These are phyloP conservation scores for Microdochium nivale DNA, from an alignment of 2,329 filamentous ascomycete species.

Conservation along the genomic window DNA sequence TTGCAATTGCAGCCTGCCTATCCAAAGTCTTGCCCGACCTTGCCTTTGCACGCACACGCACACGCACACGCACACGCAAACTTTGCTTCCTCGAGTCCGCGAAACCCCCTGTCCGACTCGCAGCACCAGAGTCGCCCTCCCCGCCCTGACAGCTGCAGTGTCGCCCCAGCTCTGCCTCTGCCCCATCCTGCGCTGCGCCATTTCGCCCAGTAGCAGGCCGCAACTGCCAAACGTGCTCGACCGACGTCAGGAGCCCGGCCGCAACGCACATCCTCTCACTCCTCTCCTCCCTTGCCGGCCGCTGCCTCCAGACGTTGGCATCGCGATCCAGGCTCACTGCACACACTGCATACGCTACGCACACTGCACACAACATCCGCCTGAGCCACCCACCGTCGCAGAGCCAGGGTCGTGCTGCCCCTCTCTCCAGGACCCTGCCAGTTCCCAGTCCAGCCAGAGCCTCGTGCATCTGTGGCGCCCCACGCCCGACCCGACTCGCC, in stretches of 20 bases:
- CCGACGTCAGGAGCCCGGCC: background rate
- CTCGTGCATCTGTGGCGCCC: background rate
- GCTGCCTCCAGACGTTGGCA: no score
- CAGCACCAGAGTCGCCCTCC: background rate
- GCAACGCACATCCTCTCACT: background rate
- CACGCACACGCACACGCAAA: no score
- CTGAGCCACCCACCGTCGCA: no score
- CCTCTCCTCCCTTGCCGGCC: background rate
- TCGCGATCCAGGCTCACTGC: no score
- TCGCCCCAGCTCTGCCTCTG: background rate
- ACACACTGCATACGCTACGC: no score
- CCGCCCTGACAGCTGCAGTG: background rate
- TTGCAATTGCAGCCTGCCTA: no score
- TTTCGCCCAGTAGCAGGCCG: conserved; percentile 1
- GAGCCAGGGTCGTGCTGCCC: background rate
- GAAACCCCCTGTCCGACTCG: background rate
- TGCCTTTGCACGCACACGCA: no score
- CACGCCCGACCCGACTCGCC: background rate
- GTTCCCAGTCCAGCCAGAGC: background rate
- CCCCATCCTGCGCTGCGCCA: background rate
- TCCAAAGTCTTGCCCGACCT: no score
- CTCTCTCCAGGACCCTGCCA: background rate
- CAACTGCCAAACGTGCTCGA: background rate
- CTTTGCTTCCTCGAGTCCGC: no score
- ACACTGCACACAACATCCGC: no score